Percentiles rank a stretch among this genome's conserved stretches.
Evolutionary conservation across 306 rosid species (phyloP).

Genomic region (Neltuma alba): DNA sequence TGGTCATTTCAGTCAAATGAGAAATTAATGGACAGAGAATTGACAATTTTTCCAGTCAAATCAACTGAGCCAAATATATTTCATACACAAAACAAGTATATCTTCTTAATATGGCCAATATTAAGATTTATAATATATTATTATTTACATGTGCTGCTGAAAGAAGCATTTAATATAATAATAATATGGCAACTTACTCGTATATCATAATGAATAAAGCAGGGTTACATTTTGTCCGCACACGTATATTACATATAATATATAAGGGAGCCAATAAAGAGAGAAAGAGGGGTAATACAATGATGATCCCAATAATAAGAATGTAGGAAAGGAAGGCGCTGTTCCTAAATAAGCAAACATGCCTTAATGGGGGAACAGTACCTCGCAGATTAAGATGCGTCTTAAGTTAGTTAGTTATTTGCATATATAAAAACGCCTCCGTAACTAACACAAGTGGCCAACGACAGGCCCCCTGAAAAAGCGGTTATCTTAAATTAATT

Average conservation of each 20-base stretch:
- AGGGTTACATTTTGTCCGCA: background rate
- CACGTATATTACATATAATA: background rate
- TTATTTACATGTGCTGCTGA: background rate
- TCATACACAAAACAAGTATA: background rate
- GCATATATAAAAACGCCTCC: background rate
- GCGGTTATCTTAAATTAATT: no score
- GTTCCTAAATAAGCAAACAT: conserved; percentile 32
- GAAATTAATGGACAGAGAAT: background rate
- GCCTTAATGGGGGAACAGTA: conserved; percentile 42
- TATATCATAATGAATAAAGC: background rate
- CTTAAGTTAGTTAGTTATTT: conserved; percentile 16
- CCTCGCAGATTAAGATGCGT: conserved; percentile 1
- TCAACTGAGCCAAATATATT: background rate
- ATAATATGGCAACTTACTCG: background rate
- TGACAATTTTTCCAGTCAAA: no score
- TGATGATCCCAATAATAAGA: conserved; percentile 5
- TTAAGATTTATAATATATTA: background rate
- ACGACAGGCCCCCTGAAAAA: background rate
- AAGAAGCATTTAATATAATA: background rate
- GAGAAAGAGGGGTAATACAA: background rate
- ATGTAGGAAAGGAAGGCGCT: background rate
- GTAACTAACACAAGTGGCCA: background rate
- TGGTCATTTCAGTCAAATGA: background rate
- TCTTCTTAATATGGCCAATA: background rate
- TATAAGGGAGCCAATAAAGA: background rate